Evolutionary conservation across 1,139 yeast species (phyloP), one percentile per base, ranked within the genome.

Genomic region (Yamadazyma siamensis): DNA sequence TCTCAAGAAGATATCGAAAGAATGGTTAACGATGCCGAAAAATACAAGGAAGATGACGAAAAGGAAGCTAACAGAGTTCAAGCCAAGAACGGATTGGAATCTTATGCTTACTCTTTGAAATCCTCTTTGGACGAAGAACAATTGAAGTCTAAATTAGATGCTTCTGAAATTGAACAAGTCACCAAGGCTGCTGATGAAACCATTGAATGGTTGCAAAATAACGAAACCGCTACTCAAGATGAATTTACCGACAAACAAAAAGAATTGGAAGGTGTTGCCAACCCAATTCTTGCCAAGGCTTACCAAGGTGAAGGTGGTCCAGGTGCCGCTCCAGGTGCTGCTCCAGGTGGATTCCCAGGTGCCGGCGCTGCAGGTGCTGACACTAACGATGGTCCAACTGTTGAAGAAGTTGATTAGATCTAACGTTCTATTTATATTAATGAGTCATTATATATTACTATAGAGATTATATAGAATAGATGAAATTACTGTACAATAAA

Each of bases 221-320:
- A 84, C 79, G 84, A 79, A 62, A 77, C 94, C 52, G 95, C 91
- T 54, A 67, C 94, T 50, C 76, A 81, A 54, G 95, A 86, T 63
- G 95, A 86, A 75, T 86, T 63, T 69, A 71, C 77, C 56, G 94
- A 83, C 72, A 78, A 80, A 73, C 91, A 85, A 75, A 86, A 86
- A 84, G 95, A 86, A 70, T 83, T 86, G 61, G 95, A 86, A 75
- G 84, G 80, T 50, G 76, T 80, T 69, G 91, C 95, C 53, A 86
- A 86, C 84, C 95, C 95, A 66, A 81, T 86, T 75, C 80, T 86
- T 84, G 72, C 87, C 61, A 84, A 85, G 77, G 84, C 88, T 72
- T 86, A 86, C 83, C 82, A 76, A 65, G 81, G 73, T 44, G 80
- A 80, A 62, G 74, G 64, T 53, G 68, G 71, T 45, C 71, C 71